These are phyloP conservation scores for Antarctomyces pellizariae DNA, from an alignment of 495 filamentous ascomycete genomes.

Conservation along the genomic window DNA sequence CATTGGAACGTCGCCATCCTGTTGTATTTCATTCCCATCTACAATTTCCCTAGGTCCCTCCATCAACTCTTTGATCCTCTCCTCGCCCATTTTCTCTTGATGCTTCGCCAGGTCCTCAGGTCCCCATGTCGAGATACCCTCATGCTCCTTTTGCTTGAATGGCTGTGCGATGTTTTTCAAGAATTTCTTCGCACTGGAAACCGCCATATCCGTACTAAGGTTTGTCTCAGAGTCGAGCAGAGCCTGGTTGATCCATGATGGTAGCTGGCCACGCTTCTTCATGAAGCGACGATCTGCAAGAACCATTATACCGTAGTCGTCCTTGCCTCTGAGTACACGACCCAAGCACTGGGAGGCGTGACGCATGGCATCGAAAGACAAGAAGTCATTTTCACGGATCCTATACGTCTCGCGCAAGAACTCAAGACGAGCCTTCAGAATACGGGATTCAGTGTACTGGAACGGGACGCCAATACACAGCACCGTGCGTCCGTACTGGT, in stretches of 20 bases:
- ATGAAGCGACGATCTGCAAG: conserved; percentile 79
- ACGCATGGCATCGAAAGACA: conserved; percentile 97
- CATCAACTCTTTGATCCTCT: conserved; percentile 22
- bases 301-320: conserved; percentile 98
- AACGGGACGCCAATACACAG: conserved; percentile 94
- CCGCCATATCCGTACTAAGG: conserved; percentile 85
- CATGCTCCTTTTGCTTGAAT: conserved; percentile 59
- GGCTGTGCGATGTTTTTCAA: conserved; percentile 76
- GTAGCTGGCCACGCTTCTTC: conserved; percentile 72
- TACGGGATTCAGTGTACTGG: conserved; percentile 95
- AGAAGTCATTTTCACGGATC: conserved; percentile 91
- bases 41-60: conserved; percentile 6
- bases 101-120: conserved; percentile 51
- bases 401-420: conserved; percentile 93
- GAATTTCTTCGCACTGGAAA: conserved; percentile 73
- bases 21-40: neutral
- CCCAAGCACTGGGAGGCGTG: conserved; percentile 94
- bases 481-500: conserved; percentile 94
- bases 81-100: conserved; percentile 52
- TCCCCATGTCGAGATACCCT: conserved; percentile 84
- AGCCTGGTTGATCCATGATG: conserved; percentile 91
- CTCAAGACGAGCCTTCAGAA: conserved; percentile 85
- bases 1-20: conserved; percentile 8
- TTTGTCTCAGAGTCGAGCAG: conserved; percentile 65
- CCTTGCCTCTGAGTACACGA: conserved; percentile 86